A percentile compares a stretch with the other conserved stretches of the same genome.
Conservation (phyloP, 2,329 filamentous ascomycete species). For the Cladophialophora immunda region DNA sequence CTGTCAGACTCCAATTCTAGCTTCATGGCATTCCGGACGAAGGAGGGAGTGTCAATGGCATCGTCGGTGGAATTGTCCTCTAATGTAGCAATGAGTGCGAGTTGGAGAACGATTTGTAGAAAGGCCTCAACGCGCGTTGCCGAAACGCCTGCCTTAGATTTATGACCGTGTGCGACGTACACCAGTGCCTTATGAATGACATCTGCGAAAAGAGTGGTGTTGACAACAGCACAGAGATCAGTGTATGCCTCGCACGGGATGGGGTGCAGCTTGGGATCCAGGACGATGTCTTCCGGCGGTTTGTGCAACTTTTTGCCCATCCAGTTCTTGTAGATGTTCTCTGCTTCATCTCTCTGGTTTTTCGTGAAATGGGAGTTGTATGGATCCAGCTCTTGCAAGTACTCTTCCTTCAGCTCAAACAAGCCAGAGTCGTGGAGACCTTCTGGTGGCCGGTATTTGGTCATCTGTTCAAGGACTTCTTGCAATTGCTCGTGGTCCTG, state of each 20-base stretch:
- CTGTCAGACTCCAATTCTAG: conserved; percentile 41
- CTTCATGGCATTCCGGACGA: conserved; percentile 75
- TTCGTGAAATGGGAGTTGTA: conserved; percentile 97
- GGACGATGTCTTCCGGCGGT: conserved; percentile 82
- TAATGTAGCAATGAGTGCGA: conserved; percentile 82
- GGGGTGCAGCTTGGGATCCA: conserved; percentile 81
- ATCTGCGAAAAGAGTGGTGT: conserved; percentile 85
- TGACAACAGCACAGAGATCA: conserved; percentile 79
- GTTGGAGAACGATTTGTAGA: conserved; percentile 87
- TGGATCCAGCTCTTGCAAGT: conserved; percentile 87
- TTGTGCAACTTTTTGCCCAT: conserved; percentile 89
- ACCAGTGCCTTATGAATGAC: conserved; percentile 87
- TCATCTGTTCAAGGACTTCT: conserved; percentile 83
- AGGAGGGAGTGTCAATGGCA: conserved; percentile 67
- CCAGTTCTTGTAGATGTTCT: conserved; percentile 85
- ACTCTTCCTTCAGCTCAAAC: conserved; percentile 89
- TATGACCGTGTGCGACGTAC: conserved; percentile 76
- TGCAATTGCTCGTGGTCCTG: conserved; percentile 90
- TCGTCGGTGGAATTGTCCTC: conserved; percentile 74
- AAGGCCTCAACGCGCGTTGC: conserved; percentile 88
- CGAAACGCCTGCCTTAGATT: conserved; percentile 77
- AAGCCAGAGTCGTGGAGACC: conserved; percentile 91
- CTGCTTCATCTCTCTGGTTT: conserved; percentile 95
- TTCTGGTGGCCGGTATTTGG: conserved; percentile 87
- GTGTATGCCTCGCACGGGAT: conserved; percentile 81